A percentile compares a stretch with the other conserved stretches of the same genome.
These are phyloP conservation scores for Bolboschoenus planiculmis DNA, from an alignment of 176 grass and related monocot species.

Conservation along the genomic window DNA sequence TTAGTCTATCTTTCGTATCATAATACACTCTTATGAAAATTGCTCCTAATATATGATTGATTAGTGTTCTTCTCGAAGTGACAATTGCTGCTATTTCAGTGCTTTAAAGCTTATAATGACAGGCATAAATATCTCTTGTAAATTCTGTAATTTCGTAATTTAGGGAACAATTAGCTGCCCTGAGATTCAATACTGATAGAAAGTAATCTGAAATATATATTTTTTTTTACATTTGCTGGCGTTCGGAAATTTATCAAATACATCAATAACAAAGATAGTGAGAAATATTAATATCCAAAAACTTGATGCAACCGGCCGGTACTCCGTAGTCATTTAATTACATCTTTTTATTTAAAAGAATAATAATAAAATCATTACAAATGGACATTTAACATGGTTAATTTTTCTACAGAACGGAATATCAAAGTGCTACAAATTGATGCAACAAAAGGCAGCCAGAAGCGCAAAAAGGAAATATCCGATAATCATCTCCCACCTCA, in stretches of 20 bases:
- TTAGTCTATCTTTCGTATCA: no score
- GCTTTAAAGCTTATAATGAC: background rate
- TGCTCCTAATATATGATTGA: background rate
- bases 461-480: slow-evolving; percentile 20
- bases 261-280: background rate
- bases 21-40: background rate
- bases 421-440: slow-evolving; percentile 29
- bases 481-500: background rate
- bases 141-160: background rate
- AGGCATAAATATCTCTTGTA: background rate
- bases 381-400: background rate
- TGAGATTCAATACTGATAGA: background rate
- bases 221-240: background rate
- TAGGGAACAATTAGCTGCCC: background rate
- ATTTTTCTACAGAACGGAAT: slow-evolving; percentile 32
- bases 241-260: background rate
- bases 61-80: background rate
- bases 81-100: background rate
- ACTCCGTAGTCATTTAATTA: background rate
- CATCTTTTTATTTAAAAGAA: background rate
- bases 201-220: background rate
- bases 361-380: background rate
- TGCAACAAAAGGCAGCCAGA: slow-evolving; percentile 17
- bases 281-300: background rate
- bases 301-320: background rate